phyloP scores from a whole-genome alignment of 768 basidiomycete species.

The Kwoniella heveanensis region DNA sequence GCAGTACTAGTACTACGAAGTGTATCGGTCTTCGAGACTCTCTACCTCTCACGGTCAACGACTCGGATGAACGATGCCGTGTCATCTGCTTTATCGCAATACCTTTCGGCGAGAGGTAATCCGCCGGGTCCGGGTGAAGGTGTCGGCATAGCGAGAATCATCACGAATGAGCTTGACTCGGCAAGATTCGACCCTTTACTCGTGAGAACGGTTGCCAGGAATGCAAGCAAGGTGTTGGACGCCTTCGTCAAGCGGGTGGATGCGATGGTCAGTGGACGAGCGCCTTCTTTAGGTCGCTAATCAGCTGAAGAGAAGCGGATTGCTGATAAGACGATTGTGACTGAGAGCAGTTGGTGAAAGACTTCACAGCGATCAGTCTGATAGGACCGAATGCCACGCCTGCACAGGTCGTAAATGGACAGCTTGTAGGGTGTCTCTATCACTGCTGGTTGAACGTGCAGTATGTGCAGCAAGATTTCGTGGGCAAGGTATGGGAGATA shows the following conservation, averaged over 20 bases:
- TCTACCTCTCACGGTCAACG: conserved; percentile 83
- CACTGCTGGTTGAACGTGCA: conserved; percentile 71
- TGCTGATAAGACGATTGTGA: background rate
- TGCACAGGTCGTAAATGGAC: conserved; percentile 75
- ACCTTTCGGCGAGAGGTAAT: conserved; percentile 64
- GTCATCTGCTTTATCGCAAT: conserved; percentile 67
- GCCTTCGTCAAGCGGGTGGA: conserved; percentile 68
- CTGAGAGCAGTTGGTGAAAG: conserved; percentile 65
- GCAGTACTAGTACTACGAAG: conserved; percentile 84
- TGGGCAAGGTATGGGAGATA: conserved; percentile 63
- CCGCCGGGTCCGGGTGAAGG: conserved; percentile 79
- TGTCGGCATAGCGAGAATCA: conserved; percentile 69
- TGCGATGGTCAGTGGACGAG: conserved; percentile 63
- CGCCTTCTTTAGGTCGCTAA: background rate
- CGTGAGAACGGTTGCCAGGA: conserved; percentile 75
- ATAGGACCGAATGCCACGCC: conserved; percentile 75
- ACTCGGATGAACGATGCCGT: conserved; percentile 82
- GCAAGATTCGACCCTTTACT: conserved; percentile 90
- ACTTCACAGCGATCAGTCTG: conserved; percentile 74
- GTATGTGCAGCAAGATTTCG: conserved; percentile 70
- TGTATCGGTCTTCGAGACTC: conserved; percentile 76
- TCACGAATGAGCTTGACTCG: conserved; percentile 89
- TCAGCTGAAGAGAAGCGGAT: too few species aligned
- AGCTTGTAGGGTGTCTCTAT: conserved; percentile 76
- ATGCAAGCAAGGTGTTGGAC: conserved; percentile 70